Evolutionary conservation across 805 yeast genomes (phyloP).

Genomic region (Ascoidea asiatica): DNA sequence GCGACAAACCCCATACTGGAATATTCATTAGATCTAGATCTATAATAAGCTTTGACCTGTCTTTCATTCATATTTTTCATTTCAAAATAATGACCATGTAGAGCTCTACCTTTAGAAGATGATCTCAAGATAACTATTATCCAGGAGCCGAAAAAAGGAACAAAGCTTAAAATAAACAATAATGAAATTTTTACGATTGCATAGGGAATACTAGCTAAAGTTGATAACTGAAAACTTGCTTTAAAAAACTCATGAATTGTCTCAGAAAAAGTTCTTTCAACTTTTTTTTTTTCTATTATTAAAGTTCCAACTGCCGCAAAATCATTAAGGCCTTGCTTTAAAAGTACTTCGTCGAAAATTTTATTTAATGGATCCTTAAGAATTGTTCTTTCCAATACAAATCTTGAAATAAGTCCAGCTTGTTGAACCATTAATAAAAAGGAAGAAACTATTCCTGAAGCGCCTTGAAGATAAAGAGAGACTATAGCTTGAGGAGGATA

Average conservation of each 20-base stretch:
- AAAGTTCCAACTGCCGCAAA: slow-evolving; percentile 1
- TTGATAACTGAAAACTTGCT: background rate
- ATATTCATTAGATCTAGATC: slow-evolving; percentile 1
- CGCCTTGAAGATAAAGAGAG: slow-evolving; percentile 12
- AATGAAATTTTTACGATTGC: background rate
- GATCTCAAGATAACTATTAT: slow-evolving; percentile 8
- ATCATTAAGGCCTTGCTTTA: slow-evolving; percentile 4
- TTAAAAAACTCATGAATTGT: no score
- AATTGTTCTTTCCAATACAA: slow-evolving; percentile 17
- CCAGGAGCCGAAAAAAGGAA: slow-evolving; percentile 11
- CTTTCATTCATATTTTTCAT: slow-evolving; percentile 4
- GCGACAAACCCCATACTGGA: slow-evolving; percentile 10
- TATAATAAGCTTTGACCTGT: slow-evolving; percentile 5
- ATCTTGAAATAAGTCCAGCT: slow-evolving; percentile 16
- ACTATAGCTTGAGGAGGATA: slow-evolving; percentile 12
- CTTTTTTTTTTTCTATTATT: background rate
- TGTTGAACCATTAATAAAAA: slow-evolving; percentile 17
- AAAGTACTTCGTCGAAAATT: slow-evolving; percentile 17
- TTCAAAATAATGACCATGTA: slow-evolving; percentile 7
- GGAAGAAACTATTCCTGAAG: slow-evolving; percentile 11
- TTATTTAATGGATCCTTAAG: slow-evolving; percentile 18
- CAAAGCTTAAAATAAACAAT: slow-evolving; percentile 7
- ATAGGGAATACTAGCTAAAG: background rate
- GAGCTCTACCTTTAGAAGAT: slow-evolving; percentile 9
- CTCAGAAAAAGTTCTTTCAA: background rate